Base-by-base conservation (phyloP, 345 rosid genomes). In the Citrus australasica region DNA sequence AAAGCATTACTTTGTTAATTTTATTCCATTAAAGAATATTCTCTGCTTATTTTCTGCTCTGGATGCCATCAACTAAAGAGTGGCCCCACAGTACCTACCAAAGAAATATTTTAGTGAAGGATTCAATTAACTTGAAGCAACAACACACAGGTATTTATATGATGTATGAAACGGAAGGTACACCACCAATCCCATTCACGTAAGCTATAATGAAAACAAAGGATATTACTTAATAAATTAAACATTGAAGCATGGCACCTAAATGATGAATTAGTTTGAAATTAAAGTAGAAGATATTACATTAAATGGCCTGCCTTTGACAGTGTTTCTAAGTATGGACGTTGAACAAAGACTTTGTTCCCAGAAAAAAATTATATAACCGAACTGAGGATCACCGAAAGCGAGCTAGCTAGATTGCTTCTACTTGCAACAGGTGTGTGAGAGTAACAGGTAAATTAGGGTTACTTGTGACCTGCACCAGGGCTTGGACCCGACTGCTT, bases 401-500 rank as follows among this genome's bases (percentile, higher is more conserved):
- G 9, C 5, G 0, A 33, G 17, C 17, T 13, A 46, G 17, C 51
- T 46, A 7, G 21, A 33, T 65, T 21, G n/a, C 1, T 22, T 59
- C 3, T 32, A 7, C 21, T 17, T 30, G 19, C 38, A 63, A 30
- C 22, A 63, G 17, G 0, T 30, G 67, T 16, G 21, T 32, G 68
- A 65, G 24, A 32, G 21, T 7, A 4, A 42, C 48, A 42, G 14
- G 14, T 10, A 42, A 51, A 51, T 51, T 51, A 51, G 56, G 56
- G 58, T 53, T 7, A 53, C 35, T 69, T 62, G 62, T 77, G 75
- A 68, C 76, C 85, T 2, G 13, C 48, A 2, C 79, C 81, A 14
- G 83, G 79, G 37, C 79, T 83, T 2, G 83, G 80, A 68, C 78
- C 83, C 28, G 73, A 78, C 2, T 75, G 60, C 61, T 80, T 66